Conservation (phyloP, 768 basidiomycete species). For the Coprinopsis strossmayeri region DNA sequence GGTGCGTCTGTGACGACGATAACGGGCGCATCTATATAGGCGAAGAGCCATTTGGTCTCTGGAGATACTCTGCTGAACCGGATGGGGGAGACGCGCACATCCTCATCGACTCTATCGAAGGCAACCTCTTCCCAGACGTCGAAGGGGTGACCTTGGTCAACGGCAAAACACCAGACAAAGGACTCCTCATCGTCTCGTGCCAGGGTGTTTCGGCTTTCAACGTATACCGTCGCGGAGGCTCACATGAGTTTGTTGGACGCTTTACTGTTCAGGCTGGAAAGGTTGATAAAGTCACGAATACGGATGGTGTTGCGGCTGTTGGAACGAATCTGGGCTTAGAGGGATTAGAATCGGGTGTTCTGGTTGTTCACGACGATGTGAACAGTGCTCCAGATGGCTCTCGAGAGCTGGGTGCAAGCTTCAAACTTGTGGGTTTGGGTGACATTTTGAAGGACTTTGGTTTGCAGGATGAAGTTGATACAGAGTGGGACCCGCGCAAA, state of each 20-base stretch:
- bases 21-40: not conserved
- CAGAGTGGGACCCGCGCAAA: slow-evolving; percentile 2
- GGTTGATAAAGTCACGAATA: slow-evolving; percentile 4
- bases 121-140: slow-evolving; percentile 1
- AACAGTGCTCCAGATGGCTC: slow-evolving; percentile 1
- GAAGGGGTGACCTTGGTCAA: slow-evolving; percentile 1
- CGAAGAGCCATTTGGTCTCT: slow-evolving; percentile 1
- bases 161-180: not conserved
- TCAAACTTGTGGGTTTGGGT: not conserved
- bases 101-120: slow-evolving; percentile 5
- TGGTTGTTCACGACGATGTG: slow-evolving; percentile 3
- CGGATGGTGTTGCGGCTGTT: slow-evolving; percentile 3
- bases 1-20: not conserved
- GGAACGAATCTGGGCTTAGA: not conserved
- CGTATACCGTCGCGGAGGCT: slow-evolving; percentile 1
- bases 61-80: slow-evolving; percentile 2
- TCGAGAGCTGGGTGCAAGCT: not conserved
- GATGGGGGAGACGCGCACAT: not conserved
- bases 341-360: not conserved
- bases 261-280: not conserved
- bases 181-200: slow-evolving; percentile 1
- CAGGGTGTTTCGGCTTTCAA: slow-evolving; percentile 2
- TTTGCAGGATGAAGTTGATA: not conserved
- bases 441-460: slow-evolving; percentile 1
- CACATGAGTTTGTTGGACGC: not conserved